Evolutionary conservation across 169 alveolate species (phyloP).

Genomic region (Plasmodium gaboni): DNA sequence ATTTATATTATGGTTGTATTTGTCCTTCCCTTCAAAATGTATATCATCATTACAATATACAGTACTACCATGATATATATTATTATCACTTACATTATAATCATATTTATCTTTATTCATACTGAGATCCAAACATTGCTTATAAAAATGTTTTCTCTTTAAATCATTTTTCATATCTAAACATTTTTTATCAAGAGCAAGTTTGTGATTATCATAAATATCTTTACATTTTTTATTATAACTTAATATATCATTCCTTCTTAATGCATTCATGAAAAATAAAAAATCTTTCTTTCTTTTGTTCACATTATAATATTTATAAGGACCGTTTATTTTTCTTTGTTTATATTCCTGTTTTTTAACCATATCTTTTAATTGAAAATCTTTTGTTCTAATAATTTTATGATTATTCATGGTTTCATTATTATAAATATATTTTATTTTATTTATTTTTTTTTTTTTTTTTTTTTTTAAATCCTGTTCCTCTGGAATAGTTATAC

Average conservation of each 20-base stretch:
- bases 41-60: background rate
- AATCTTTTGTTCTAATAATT: too few species aligned
- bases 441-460: too few species aligned
- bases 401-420: too few species aligned
- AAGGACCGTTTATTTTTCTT: background rate
- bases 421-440: too few species aligned
- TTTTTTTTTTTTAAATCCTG: too few species aligned
- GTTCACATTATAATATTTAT: background rate
- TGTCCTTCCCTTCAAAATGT: too few species aligned
- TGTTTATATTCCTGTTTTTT: too few species aligned
- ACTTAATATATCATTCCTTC: background rate
- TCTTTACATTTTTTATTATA: slow-evolving; percentile 11
- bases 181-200: slow-evolving; percentile 15
- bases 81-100: background rate
- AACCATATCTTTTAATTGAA: too few species aligned
- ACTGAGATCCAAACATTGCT: background rate
- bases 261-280: background rate
- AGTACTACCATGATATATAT: background rate
- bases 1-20: too few species aligned
- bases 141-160: slow-evolving; percentile 17
- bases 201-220: background rate
- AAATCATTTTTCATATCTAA: slow-evolving; percentile 17
- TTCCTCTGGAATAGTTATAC: too few species aligned
- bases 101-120: background rate
- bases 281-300: background rate